A percentile compares a stretch with the other conserved stretches of the same genome.
Evolutionary conservation across 2,329 filamentous ascomycete genomes (phyloP).

Genomic region (Aspergillus sojae): DNA sequence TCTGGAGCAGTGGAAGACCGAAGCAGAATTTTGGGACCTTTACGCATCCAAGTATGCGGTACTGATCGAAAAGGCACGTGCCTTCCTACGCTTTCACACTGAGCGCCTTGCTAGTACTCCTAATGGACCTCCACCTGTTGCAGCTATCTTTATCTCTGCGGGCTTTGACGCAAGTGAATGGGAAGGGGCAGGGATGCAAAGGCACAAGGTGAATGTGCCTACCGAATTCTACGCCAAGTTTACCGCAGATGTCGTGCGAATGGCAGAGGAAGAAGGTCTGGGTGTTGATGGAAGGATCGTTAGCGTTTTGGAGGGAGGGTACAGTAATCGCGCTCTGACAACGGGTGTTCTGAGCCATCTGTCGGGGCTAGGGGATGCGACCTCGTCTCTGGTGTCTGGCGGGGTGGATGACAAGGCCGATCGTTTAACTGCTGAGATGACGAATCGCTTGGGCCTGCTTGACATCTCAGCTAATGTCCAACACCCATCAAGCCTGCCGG

Average conservation of each 20-base stretch:
- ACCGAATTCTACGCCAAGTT: constrained; percentile 95
- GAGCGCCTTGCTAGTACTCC: constrained; percentile 61
- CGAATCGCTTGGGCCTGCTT: constrained; percentile 40
- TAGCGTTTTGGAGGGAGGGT: constrained; percentile 93
- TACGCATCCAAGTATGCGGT: constrained; percentile 79
- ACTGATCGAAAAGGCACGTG: constrained; percentile 77
- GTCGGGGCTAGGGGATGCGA: constrained; percentile 63
- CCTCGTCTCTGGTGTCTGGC: constrained; percentile 45
- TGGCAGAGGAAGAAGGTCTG: constrained; percentile 78
- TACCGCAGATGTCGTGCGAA: constrained; percentile 77
- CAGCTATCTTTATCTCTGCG: constrained; percentile 90
- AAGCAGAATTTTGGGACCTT: constrained; percentile 83
- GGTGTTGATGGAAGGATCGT: constrained; percentile 82
- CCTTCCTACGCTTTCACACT: constrained; percentile 74
- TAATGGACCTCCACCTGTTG: constrained; percentile 68
- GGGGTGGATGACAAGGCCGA: constrained; percentile 25
- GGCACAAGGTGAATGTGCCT: constrained; percentile 92
- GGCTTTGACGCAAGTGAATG: constrained; percentile 97
- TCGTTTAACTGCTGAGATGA: constrained; percentile 62
- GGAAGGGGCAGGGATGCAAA: constrained; percentile 90
- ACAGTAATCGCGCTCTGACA: constrained; percentile 86
- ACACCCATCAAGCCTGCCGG: constrained; percentile 17
- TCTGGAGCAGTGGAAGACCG: constrained; percentile 80
- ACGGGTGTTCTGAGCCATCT: constrained; percentile 91
- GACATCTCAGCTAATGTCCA: constrained; percentile 13